Evolutionary conservation across 805 yeast genomes (phyloP), one percentile per base, ranked within the genome.

Genomic region (Pichia kluyveri): DNA sequence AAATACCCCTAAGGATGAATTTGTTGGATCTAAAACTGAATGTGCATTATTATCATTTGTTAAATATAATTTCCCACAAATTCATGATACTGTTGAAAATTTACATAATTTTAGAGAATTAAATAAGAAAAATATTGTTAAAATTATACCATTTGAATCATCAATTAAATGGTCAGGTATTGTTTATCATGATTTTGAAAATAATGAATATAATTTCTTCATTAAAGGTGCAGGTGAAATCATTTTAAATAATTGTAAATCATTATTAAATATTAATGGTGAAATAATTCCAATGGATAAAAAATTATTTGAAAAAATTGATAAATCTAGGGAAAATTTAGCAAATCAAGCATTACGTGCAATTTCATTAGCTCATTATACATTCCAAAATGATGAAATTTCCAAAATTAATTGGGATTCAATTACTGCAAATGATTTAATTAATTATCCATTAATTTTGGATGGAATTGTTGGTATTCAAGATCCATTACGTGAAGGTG

Each of bases 161-260:
- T 73, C 86, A 4, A 75, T 95, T 59, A 93, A 93, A 69, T 93
- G 96, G 91, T 87, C 95, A 59, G 96, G 93, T 40, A 67, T 88
- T 19, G 82, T 89, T 7, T 73, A 83, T 45, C 56, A 56, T 42
- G 72, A 73, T 46, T 7, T 26, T 26, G 64, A 68, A 14, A 72
- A 72, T 10, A 71, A 69, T 17, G 57, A 71, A 1, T 83, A 66
- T 62, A 74, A 93, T 48, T 69, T 88, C 46, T 82, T 76, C 53
- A 69, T 86, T 49, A 93, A 93, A 69, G 99, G 99, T 53, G 99
- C 99, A 1, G 90, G 97, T 1, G 99, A 93, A 67, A 77, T 93
- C 51, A 75, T 93, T 14, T 73, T 85, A 53, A 71, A 73, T 23
- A 69, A 75, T 56, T 84, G 95, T 61, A 66, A 76, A 1, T 70